Conservation (phyloP, 2,329 filamentous ascomycete genomes). For the Sclerotinia minor region DNA sequence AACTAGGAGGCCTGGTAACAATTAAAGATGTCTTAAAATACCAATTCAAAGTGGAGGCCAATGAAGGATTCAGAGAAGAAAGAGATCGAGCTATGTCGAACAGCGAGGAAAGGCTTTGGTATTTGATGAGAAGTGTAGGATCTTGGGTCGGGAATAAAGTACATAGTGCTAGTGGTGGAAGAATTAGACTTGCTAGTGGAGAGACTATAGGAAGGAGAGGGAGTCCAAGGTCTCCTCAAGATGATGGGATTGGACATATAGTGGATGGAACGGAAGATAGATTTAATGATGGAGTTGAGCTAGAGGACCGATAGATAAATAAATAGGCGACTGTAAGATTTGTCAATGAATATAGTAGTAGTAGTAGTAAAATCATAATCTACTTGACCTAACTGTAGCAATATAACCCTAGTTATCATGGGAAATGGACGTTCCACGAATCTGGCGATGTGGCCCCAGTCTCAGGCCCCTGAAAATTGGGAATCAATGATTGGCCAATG, state of each 20-base stretch:
- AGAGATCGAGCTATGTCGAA: conserved; percentile 50
- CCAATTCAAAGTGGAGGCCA: conserved; percentile 92
- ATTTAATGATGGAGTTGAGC: conserved; percentile 48
- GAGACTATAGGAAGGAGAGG: conserved; percentile 43
- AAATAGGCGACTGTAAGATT: too few relatives aligned
- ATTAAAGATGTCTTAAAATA: conserved; percentile 97
- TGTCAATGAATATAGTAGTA: conserved; percentile 12
- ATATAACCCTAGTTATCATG: not conserved
- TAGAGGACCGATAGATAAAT: conserved; percentile 42
- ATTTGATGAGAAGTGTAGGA: conserved; percentile 52
- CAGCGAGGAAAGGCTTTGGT: conserved; percentile 67
- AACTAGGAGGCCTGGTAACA: conserved; percentile 81
- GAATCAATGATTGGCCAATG: not conserved
- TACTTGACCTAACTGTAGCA: too few relatives aligned
- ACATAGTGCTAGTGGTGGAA: conserved; percentile 54
- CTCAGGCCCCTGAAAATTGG: not conserved
- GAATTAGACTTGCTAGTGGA: conserved; percentile 50
- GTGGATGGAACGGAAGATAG: conserved; percentile 54
- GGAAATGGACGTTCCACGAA: not conserved
- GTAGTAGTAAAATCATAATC: too few relatives aligned
- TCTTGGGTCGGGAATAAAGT: conserved; percentile 61
- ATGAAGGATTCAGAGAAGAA: conserved; percentile 66
- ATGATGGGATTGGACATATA: conserved; percentile 43
- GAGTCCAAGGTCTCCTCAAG: conserved; percentile 24
- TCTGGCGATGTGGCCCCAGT: too few relatives aligned